Conservation (phyloP, 176 grass and related monocot species). For the Pontederia paniculata region DNA sequence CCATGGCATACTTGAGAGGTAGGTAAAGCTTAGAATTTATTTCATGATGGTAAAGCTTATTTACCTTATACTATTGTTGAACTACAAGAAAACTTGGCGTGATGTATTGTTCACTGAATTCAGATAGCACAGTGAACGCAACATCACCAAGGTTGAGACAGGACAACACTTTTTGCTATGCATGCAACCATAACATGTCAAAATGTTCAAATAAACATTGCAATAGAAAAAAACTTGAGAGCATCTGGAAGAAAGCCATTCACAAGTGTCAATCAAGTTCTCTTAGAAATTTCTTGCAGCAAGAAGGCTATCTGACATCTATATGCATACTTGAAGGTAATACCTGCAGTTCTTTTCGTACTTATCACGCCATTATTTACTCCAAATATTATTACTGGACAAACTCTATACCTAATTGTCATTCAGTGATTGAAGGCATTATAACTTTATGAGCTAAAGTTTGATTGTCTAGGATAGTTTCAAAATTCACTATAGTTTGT, state of each 20-base stretch:
- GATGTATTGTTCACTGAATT: not conserved
- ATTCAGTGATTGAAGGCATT: too few species aligned
- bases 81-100: too few species aligned
- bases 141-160: conserved; percentile 44
- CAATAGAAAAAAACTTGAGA: conserved; percentile 66
- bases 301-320: conserved; percentile 71
- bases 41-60: not conserved
- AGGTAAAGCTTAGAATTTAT: conserved; percentile 5
- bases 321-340: conserved; percentile 89
- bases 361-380: too few species aligned
- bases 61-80: too few species aligned
- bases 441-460: too few species aligned
- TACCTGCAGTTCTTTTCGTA: not conserved
- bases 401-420: too few species aligned
- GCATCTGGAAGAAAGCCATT: conserved; percentile 75
- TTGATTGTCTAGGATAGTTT: too few species aligned
- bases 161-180: conserved; percentile 57
- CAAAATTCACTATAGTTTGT: too few species aligned
- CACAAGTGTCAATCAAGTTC: conserved; percentile 73
- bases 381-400: too few species aligned
- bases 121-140: conserved; percentile 44
- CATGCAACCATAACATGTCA: conserved; percentile 61
- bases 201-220: conserved; percentile 79
- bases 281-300: conserved; percentile 68
- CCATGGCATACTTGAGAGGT: conserved; percentile 60